These are phyloP conservation scores for Candida coquimbonensis DNA, from an alignment of 805 yeast species.

Conservation along the genomic window DNA sequence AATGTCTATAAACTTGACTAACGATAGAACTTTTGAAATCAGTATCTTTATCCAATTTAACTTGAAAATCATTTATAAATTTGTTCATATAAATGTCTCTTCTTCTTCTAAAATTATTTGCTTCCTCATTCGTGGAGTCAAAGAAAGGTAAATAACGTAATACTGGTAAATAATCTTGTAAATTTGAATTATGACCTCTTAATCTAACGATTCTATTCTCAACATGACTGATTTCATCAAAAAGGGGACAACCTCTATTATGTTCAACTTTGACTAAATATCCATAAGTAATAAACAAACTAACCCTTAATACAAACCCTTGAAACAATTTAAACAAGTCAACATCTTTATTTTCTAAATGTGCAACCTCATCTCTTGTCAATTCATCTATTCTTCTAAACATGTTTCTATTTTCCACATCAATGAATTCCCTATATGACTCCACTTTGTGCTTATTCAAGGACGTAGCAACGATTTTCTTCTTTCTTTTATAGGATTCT, in stretches of 20 bases:
- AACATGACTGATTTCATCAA: conserved; percentile 46
- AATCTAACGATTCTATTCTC: conserved; percentile 51
- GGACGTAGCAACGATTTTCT: conserved; percentile 41
- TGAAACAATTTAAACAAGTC: conserved; percentile 38
- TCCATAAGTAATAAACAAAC: conserved; percentile 48
- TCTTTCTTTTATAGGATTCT: conserved; percentile 35
- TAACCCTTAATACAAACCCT: conserved; percentile 43
- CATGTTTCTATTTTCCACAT: conserved; percentile 29
- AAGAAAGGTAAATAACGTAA: conserved; percentile 27
- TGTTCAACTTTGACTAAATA: conserved; percentile 36
- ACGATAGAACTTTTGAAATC: conserved; percentile 28
- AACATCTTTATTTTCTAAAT: conserved; percentile 25
- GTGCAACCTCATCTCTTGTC: conserved; percentile 11
- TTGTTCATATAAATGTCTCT: conserved; percentile 43
- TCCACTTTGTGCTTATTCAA: conserved; percentile 33
- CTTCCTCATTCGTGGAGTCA: conserved; percentile 14
- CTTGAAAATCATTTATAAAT: conserved; percentile 27
- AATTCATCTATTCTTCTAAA: conserved; percentile 17
- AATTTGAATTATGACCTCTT: conserved; percentile 50
- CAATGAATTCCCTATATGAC: conserved; percentile 28
- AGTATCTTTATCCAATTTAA: conserved; percentile 20
- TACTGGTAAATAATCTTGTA: conserved; percentile 47
- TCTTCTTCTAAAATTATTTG: conserved; percentile 29
- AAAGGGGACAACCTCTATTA: conserved; percentile 28
- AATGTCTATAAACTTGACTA: conserved; percentile 20